Base-by-base conservation (phyloP, 139 green algal genomes). In the Edaphochlamys debaryana region DNA sequence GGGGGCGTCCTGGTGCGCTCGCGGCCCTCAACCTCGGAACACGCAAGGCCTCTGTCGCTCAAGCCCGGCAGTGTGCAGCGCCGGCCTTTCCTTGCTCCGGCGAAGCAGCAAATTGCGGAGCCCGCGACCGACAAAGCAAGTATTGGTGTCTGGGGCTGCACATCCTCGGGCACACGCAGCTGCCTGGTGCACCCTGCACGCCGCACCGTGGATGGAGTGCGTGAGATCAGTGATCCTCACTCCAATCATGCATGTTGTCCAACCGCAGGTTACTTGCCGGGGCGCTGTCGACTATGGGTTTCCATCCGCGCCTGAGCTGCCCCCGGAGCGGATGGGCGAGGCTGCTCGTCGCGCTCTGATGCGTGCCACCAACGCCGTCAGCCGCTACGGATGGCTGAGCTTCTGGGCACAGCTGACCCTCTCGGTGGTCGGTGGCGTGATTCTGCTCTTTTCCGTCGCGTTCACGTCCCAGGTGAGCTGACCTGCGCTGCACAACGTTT, bases 341-440 rank as follows among this genome's bases (percentile, higher is more conserved):
- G 83, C 89, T 4, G 91, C 91, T 0, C 74, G 87, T 1, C 76
- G 85, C 22, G 86, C 88, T 0, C 58, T 95, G n/a, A 50, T 30
- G 32, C 87, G 88, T 22, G 92, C 92, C 19, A 91, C 89, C 2
- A n/a, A n/a, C 5, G 89, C 91, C 5, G 85, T 94, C 32, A 83
- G 86, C 50, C 88, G 90, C 8, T 95, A 94, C 63, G 95, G 95
- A 19, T 98, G 95, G 95, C 85, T 97, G 42, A 91, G 88, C 73
- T 99, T 99, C 85, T 99, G 97, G 97, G 87, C 92, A 36, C 97
- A 99, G 92, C 91, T 99, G 29, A 91, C 95, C 0, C 90, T 99
- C 52, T 96, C 89, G 42, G 89, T 96, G 0, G 93, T 98, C 29
- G 96, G 95, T 30, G 92, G 91, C 5, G 91, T 98, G 72, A 98